Evolutionary conservation across 106 monocot species (phyloP).

Genomic region (Acorus gramineus): DNA sequence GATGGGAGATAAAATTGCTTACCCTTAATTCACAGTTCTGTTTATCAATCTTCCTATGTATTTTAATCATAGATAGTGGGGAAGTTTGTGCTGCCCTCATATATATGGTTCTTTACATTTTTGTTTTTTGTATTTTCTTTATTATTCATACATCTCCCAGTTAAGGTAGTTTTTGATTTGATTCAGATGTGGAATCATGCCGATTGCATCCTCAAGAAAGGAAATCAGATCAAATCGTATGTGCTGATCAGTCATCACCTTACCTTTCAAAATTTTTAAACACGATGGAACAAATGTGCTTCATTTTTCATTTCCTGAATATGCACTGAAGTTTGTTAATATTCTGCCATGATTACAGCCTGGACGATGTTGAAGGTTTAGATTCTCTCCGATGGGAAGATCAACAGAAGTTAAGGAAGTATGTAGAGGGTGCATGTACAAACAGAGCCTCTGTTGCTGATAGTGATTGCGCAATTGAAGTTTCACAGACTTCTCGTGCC

Average conservation of each 20-base stretch:
- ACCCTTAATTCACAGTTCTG: too few species aligned
- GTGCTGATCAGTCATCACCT: conserved; percentile 1
- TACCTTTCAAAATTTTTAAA: background rate
- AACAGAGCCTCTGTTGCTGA: conserved; percentile 8
- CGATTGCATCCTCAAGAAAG: conserved; percentile 75
- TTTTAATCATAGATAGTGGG: too few species aligned
- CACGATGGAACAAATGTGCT: background rate
- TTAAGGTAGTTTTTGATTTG: conserved; percentile 3
- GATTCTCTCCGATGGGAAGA: conserved; percentile 93
- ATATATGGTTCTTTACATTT: conserved; percentile 1
- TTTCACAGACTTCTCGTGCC: conserved; percentile 82
- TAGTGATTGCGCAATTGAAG: conserved; percentile 63
- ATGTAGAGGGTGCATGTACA: conserved; percentile 38
- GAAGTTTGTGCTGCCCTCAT: background rate
- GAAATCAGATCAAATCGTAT: conserved; percentile 88
- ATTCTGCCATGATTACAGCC: conserved; percentile 23
- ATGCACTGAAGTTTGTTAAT: too few species aligned
- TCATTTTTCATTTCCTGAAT: too few species aligned
- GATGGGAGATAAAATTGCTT: too few species aligned
- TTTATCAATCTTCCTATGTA: too few species aligned
- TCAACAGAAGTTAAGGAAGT: conserved; percentile 70
- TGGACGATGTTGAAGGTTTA: conserved; percentile 82
- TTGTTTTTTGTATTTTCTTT: background rate
- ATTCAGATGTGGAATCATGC: conserved; percentile 99
- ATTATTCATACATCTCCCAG: too few species aligned